Base-by-base conservation (phyloP, 2,329 filamentous ascomycete genomes). In the Aspergillus caelatus region DNA sequence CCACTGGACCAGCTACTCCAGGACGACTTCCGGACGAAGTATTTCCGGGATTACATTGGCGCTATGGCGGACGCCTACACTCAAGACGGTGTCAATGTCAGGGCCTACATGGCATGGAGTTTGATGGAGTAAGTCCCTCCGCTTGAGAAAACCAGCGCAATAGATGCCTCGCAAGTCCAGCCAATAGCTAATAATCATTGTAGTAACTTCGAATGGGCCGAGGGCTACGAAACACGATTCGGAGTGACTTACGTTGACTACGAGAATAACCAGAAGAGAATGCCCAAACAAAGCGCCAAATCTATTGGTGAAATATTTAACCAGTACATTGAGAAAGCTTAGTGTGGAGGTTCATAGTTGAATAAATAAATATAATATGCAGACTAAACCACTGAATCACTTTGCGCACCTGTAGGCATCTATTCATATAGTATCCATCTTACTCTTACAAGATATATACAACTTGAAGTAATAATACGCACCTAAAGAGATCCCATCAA, bases 141-240 rank as follows among this genome's bases (percentile, higher is more conserved):
- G 12, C 36, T 26, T 14, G 7, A 21, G 14, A 28, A 32, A 16
- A 14, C 43, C 14, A 54, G 5, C 11, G 4, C 21, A 26, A 21
- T 36, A 6, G 34, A 30, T 12, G 8, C 12, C 21, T 50, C 14
- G 36, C 36, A 28, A 5, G 46, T 19, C 12, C n/a, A 30, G 46
- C 50, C 52, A 26, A 30, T 68, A 36, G 64, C 59, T 62, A 57
- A 63, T 61, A 34, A 36, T 62, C 21, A 63, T 43, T 62, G 21
- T 71, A 87, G 84, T 79, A 94, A 94, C 82, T 94, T 94, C 72
- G 92, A 94, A 79, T 94, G 91, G 91, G 91, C 92, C n/a, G 92
- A 96, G 76, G 92, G 92, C 12, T 96, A 94, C 74, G 89, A 92
- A 80, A 95, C 92, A 50, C 86, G 92, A 46, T 96, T 96, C 72